Evolutionary conservation across 495 filamentous ascomycete genomes (phyloP).

Genomic region (Platismatia glauca): DNA sequence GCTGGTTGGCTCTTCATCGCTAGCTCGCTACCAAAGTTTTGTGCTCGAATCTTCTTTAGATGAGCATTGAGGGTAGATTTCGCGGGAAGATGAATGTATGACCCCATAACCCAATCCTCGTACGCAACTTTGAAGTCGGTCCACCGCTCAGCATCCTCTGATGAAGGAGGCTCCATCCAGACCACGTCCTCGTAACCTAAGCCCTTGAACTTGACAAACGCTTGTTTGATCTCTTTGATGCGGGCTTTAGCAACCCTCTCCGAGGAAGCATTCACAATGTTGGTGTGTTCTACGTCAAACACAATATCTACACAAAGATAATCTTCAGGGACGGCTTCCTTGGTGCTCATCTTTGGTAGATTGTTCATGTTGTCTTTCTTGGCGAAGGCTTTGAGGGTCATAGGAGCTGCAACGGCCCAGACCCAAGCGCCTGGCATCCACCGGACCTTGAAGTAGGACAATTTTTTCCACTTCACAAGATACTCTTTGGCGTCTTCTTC

Average conservation of each 20-base stretch:
- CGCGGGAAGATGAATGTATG: slow-evolving; percentile 54
- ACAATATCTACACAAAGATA: slow-evolving; percentile 82
- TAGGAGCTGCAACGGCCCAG: slow-evolving; percentile 54
- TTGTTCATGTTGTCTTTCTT: slow-evolving; percentile 53
- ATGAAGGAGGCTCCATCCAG: slow-evolving; percentile 77
- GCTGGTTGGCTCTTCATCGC: slow-evolving; percentile 65
- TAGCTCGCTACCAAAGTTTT: slow-evolving; percentile 56
- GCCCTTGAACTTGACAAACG: slow-evolving; percentile 88
- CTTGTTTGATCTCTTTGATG: slow-evolving; percentile 58
- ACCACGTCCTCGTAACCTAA: slow-evolving; percentile 85
- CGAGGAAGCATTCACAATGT: slow-evolving; percentile 37
- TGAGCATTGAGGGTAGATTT: slow-evolving; percentile 46
- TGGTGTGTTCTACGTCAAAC: slow-evolving; percentile 62
- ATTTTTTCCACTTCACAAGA: slow-evolving; percentile 73
- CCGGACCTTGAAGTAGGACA: slow-evolving; percentile 66
- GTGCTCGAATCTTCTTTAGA: slow-evolving; percentile 49
- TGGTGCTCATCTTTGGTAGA: slow-evolving; percentile 56
- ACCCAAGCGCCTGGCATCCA: slow-evolving; percentile 92
- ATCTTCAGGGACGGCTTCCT: slow-evolving; percentile 78
- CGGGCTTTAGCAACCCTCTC: slow-evolving; percentile 55
- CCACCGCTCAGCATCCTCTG: slow-evolving; percentile 59
- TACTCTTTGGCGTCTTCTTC: slow-evolving; percentile 76
- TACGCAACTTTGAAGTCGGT: slow-evolving; percentile 76
- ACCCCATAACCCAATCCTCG: slow-evolving; percentile 68
- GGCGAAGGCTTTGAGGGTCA: slow-evolving; percentile 66